phyloP scores from a whole-genome alignment of 2,329 filamentous ascomycete species.

The Coniochaeta sp. region DNA sequence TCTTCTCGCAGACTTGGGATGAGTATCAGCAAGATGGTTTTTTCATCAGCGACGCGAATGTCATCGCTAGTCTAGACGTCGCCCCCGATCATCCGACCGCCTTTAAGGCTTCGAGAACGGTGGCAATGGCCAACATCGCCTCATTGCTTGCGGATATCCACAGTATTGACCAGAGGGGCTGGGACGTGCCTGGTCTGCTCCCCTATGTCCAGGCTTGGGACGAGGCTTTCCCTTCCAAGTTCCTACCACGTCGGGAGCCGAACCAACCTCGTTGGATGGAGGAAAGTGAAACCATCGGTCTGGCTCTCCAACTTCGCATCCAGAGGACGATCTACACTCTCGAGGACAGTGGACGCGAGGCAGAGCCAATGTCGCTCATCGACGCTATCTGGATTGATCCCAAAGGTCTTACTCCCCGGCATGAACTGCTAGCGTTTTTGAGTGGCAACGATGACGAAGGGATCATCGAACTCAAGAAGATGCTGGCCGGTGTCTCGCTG shows the following conservation, averaged over 20 bases:
- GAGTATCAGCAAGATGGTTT: neutral
- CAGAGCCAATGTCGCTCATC: neutral
- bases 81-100: neutral
- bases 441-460: neutral
- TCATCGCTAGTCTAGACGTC: neutral
- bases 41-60: neutral
- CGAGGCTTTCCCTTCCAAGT: neutral
- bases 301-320: neutral
- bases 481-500: neutral
- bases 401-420: neutral
- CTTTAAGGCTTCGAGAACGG: neutral
- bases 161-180: neutral
- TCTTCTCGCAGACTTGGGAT: neutral
- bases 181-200: neutral
- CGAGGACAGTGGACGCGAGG: neutral
- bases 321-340: slow-evolving; percentile 1
- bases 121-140: neutral
- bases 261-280: neutral
- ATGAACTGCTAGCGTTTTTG: neutral
- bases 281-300: neutral
- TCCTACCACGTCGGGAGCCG: neutral
- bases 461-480: neutral
- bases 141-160: neutral
- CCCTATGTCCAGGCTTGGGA: neutral
- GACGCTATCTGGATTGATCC: neutral